Conservation (phyloP, 768 basidiomycete species). For the Fomitopsis serialis region DNA sequence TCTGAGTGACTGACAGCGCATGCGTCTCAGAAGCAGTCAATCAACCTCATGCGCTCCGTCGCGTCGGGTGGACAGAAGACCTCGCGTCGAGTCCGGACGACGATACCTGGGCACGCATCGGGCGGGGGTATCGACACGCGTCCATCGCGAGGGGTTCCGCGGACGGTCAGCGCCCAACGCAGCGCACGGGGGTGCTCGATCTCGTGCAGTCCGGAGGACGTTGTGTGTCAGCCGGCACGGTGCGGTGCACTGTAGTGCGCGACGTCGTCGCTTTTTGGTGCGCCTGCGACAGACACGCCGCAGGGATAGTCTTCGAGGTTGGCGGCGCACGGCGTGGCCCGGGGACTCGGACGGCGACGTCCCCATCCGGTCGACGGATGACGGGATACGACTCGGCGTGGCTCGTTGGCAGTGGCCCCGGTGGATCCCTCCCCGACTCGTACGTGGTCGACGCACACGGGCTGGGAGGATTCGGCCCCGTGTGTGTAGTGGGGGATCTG, state of each 20-base stretch:
- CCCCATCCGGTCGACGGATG: conserved; percentile 23
- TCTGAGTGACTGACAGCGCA: too few species aligned
- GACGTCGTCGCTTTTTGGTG: neutral
- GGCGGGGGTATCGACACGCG: conserved; percentile 22
- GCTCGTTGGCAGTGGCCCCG: conserved; percentile 20
- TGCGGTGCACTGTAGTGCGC: neutral
- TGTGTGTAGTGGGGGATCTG: conserved; percentile 36
- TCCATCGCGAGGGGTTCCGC: conserved; percentile 14
- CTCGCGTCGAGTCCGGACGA: conserved; percentile 18
- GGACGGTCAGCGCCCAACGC: conserved; percentile 14
- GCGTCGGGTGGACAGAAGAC: conserved; percentile 15
- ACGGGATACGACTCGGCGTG: conserved; percentile 18
- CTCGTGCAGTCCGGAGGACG: conserved; percentile 20
- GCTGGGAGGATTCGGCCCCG: neutral
- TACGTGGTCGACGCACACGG: conserved; percentile 8
- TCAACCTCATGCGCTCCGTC: too few species aligned
- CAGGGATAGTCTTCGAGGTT: conserved; percentile 26
- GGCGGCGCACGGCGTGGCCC: conserved; percentile 26
- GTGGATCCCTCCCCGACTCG: conserved; percentile 29
- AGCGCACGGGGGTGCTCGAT: conserved; percentile 20
- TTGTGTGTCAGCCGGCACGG: conserved; percentile 17
- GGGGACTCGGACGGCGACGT: conserved; percentile 25
- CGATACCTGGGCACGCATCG: conserved; percentile 22
- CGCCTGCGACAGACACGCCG: conserved; percentile 20
- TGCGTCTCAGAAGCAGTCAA: too few species aligned